Evolutionary conservation across 1,284 basidiomycete genomes (phyloP), one percentile per base, ranked within the genome.

Genomic region (Phenoliferia sp.): DNA sequence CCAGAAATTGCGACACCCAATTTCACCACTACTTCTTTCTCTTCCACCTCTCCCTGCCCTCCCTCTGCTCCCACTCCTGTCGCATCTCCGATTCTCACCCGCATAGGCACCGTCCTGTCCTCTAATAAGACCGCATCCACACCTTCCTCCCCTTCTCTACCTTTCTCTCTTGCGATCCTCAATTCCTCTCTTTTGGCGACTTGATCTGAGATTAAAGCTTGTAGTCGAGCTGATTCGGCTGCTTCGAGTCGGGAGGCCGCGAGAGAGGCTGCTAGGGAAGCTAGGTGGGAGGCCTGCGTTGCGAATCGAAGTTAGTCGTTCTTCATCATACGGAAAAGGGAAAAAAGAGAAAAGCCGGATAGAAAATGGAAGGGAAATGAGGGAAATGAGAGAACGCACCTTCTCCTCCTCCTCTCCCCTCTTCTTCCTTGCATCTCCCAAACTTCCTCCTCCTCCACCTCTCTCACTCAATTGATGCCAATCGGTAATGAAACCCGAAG

Each of bases 401-500:
- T 69, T 70, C 28, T 59, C 65, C 68, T 69, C 66, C 59, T 76
- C 69, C 32, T 69, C 66, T 0, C 64, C 71, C 6, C 75, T 60
- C 29, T 72, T 65, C 12, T 59, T 55, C 16, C 73, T 58, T 52
- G 71, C 68, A 31, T 73, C 73, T 3, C 67, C 68, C 3, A 75
- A 44, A n/a, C 70, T 73, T 3, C 67, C 65, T 50, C 71, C 66
- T 33, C 69, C 69, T 1, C 73, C 73, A 15, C 29, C 55, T 4
- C 71, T 69, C 5, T 68, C 71, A 7, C 69, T 69, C 17, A 68
- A 67, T 26, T 61, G 50, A 28, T 74, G 72, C 15, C 71, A 67
- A 22, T 75, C 73, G 16, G 75, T 74, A 39, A 76, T 71, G 50
- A 73, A 74, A 6, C 63, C 54, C 1, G 73, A 67, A 1, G 73